A percentile compares a stretch with the other conserved stretches of the same genome.
Conservation (phyloP, 1,284 basidiomycete species). For the Irpex sp. region DNA sequence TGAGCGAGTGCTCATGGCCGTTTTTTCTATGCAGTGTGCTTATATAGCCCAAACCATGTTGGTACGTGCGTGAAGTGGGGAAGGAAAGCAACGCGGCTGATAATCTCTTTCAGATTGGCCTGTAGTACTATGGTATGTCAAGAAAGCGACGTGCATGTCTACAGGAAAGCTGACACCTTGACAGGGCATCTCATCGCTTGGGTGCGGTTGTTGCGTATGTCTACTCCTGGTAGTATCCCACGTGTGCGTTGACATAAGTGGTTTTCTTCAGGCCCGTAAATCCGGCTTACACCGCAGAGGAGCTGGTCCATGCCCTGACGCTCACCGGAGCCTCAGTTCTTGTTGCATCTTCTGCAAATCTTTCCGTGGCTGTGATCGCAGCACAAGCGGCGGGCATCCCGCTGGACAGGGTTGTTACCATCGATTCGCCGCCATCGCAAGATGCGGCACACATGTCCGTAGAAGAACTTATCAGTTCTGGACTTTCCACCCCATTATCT, state of each 20-base stretch:
- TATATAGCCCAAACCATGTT: conserved; percentile 24
- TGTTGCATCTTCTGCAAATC: conserved; percentile 51
- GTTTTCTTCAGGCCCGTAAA: conserved; percentile 48
- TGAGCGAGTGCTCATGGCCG: background rate
- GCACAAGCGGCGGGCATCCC: conserved; percentile 50
- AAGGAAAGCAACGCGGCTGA: background rate
- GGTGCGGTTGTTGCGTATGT: conserved; percentile 61
- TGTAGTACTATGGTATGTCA: conserved; percentile 50
- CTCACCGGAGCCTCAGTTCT: conserved; percentile 54
- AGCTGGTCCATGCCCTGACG: conserved; percentile 61
- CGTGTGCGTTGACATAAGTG: conserved; percentile 24
- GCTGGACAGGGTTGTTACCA: conserved; percentile 49
- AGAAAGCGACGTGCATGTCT: background rate
- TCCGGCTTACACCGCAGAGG: conserved; percentile 63
- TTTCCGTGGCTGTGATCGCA: conserved; percentile 48
- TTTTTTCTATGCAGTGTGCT: conserved; percentile 15
- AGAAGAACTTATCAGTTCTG: conserved; percentile 52
- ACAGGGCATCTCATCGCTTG: conserved; percentile 63
- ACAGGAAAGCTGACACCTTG: background rate
- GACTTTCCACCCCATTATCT: conserved; percentile 35
- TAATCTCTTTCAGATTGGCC: conserved; percentile 56
- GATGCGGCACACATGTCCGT: conserved; percentile 32
- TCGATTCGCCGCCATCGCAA: conserved; percentile 31
- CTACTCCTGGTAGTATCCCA: background rate
- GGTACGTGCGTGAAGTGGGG: conserved; percentile 10